Evolutionary conservation across 495 filamentous ascomycete genomes (phyloP).

Genomic region (Talaromyces thailandensis): DNA sequence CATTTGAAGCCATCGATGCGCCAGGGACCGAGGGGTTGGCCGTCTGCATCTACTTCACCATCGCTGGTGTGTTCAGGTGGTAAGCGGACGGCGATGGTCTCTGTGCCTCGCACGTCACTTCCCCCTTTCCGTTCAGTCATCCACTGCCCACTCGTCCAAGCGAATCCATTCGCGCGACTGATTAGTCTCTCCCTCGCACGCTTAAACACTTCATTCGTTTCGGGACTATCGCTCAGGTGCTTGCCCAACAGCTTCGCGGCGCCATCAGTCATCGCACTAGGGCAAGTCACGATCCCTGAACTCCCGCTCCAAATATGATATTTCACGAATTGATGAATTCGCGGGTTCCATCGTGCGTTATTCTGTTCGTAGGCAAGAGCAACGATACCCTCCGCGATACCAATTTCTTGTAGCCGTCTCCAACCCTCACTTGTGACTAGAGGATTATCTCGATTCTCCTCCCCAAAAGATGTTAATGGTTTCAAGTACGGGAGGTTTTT

Average conservation of each 20-base stretch:
- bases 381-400: conserved; percentile 29
- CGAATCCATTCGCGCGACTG: conserved; percentile 43
- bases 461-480: conserved; percentile 12
- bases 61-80: not conserved
- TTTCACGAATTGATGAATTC: conserved; percentile 47
- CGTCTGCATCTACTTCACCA: conserved; percentile 26
- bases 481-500: conserved; percentile 47
- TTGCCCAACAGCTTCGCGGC: conserved; percentile 51
- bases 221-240: conserved; percentile 28
- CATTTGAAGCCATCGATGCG: conserved; percentile 63
- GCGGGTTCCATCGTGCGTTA: conserved; percentile 15
- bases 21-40: conserved; percentile 48
- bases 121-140: conserved; percentile 77
- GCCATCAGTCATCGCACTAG: conserved; percentile 63
- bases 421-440: conserved; percentile 34
- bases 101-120: conserved; percentile 62
- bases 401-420: conserved; percentile 28
- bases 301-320: conserved; percentile 58
- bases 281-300: conserved; percentile 55
- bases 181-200: conserved; percentile 40
- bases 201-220: conserved; percentile 35
- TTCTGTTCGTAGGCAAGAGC: conserved; percentile 32
- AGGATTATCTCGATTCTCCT: conserved; percentile 25
- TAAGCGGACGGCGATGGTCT: conserved; percentile 47
- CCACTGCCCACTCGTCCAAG: conserved; percentile 77